Base-by-base conservation (phyloP, 768 basidiomycete genomes). In the Naganishia randhawae region DNA sequence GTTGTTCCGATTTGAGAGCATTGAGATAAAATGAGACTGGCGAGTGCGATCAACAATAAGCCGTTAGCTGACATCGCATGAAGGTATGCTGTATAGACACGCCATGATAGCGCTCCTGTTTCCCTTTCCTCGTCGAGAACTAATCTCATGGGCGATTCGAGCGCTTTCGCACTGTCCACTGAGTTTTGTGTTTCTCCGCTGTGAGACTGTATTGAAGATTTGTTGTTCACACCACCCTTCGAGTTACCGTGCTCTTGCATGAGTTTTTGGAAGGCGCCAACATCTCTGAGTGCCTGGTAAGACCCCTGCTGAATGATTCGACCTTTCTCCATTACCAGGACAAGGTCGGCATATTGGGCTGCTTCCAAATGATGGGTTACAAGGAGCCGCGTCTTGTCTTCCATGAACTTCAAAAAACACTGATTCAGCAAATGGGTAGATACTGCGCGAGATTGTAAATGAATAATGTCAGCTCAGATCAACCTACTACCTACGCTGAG, bases 351-450 rank as follows among this genome's bases (percentile, higher is more conserved):
- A 29, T 63, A 50, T 1, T 71, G 73, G 1, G 79, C 67, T 2
- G 77, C 73, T 52, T 77, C 77, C 17, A 79, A 71, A 35, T 78
- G 75, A 69, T 80, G 79, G 0, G 78, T 77, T 37, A 88, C 87
- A 11, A 89, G 81, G 16, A 88, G 80, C 16, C 87, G 80, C 0
- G 88, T 88, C 53, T 84, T 82, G 55, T 80, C 75, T 0, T 84
- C 81, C 29, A 87, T 76, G 25, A 32, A 3, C 7, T 14, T 33
- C 8, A 79, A 71, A 7, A 89, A 75, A 72, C 87, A 88, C 50
- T 87, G 81, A n/a, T 89, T 84, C 4, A 89, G 72, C 57, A 89
- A 84, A 32, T 82, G 82, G 71, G 86, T 86, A 13, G 87, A 87
- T 6, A 91, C 51, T 52, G 51, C 31, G 19, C 45, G 45, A 7